Base-by-base conservation (phyloP, 2,329 filamentous ascomycete genomes). In the Emergomyces pasteurianus region DNA sequence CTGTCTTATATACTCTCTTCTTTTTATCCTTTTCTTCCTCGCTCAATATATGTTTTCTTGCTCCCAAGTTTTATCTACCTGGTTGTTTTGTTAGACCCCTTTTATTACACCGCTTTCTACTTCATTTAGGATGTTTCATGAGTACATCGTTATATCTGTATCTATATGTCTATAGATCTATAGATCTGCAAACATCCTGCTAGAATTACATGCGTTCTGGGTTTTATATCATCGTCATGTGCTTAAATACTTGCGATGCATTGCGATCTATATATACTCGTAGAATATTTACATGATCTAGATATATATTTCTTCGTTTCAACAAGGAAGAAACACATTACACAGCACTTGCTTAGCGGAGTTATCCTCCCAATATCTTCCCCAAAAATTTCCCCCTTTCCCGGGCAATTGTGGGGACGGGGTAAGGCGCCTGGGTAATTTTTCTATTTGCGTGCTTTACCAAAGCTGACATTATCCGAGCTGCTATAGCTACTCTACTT, bases 401-500 rank as follows among this genome's bases (percentile, higher is more conserved):
- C 80, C 87, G 3, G 78, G 82, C 38, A 79, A 92, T 31, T 94
- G 89, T 74, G 77, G 87, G 70, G 83, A 81, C 1, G 71, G 90
- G 9, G 8, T 36, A 36, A 4, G 5, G 34, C 34, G 34, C 34
- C 34, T 36, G 34, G 34, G 8, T 36, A 90, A 31, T 94, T 92
- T 73, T 86, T 83, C 1, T 91, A 88, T 73, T 82, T 16, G 86
- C 87, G 0, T 89, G 88, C 73, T 81, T 83, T 0, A 85, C 83
- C 2, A 86, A 82, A 0, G 80, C 82, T n/a, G 1, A 80, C 90
- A 5, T 65, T 89, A 0, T 85, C 82, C 18, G 88, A 92, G 71
- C 78, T 91, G 0, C 88, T 88, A 0, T 90, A 89, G 65, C 80
- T 9, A 9, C 3, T 3, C 82, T 0, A 74, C 90, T 14, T 70